A percentile compares a stretch with the other conserved stretches of the same genome.
phyloP scores from a whole-genome alignment of 169 alveolate species.

The Plasmodium cynomolgi region DNA sequence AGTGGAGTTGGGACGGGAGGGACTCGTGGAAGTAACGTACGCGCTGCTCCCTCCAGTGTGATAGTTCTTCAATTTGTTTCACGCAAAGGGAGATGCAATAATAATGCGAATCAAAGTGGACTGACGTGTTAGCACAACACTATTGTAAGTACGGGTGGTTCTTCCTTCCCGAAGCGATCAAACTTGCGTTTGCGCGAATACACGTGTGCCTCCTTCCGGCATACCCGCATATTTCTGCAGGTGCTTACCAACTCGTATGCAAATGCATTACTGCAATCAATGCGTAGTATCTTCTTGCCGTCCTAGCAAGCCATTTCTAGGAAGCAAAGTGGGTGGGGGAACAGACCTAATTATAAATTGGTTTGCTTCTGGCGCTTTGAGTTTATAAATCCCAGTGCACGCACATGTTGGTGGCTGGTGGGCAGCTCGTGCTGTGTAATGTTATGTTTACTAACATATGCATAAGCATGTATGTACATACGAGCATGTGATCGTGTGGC shows the following conservation, averaged over 20 bases:
- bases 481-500: not conserved
- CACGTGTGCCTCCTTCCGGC: not conserved
- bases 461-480: not conserved
- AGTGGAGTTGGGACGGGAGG: not conserved
- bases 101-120: not conserved
- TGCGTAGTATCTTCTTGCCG: conserved; percentile 1
- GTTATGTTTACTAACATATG: not conserved
- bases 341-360: not conserved
- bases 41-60: not conserved
- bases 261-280: not conserved
- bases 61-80: not conserved
- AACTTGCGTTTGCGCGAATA: not conserved
- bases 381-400: not conserved
- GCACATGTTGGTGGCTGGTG: not conserved
- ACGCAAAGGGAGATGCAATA: not conserved
- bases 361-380: not conserved
- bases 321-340: not conserved
- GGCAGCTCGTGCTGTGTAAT: not conserved
- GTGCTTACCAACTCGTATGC: not conserved
- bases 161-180: not conserved
- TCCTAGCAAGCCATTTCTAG: not conserved
- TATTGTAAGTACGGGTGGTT: not conserved
- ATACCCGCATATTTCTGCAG: not conserved
- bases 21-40: not conserved
- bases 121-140: not conserved